Evolutionary conservation across 2,329 filamentous ascomycete species (phyloP).

Genomic region (Aspergillus hortae): DNA sequence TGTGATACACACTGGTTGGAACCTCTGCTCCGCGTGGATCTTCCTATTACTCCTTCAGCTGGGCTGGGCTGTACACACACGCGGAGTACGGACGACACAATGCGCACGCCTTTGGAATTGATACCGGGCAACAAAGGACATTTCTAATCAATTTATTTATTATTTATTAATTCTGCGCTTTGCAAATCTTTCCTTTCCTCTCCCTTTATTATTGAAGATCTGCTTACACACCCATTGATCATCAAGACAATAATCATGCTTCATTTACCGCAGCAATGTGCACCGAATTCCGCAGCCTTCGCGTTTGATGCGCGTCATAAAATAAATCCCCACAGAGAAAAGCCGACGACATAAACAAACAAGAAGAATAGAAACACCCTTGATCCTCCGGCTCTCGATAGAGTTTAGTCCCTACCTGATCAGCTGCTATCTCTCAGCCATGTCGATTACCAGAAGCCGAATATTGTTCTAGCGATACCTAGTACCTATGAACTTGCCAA

Average conservation of each 20-base stretch:
- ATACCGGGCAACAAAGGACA: not conserved
- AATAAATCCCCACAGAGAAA: not conserved
- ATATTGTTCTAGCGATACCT: not conserved
- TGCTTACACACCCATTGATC: no score
- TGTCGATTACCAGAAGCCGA: not conserved
- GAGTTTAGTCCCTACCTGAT: conserved; percentile 1
- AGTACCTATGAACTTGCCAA: not conserved
- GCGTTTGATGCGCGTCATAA: no score
- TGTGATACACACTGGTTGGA: no score
- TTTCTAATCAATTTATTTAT: not conserved
- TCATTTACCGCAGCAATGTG: no score
- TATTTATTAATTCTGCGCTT: no score
- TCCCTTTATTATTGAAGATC: no score
- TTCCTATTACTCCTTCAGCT: not conserved
- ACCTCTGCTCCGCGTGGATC: no score
- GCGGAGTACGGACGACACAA: not conserved
- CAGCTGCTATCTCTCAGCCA: not conserved
- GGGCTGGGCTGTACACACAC: not conserved
- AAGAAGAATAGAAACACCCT: not conserved
- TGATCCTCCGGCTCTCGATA: not conserved
- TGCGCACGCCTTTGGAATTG: not conserved
- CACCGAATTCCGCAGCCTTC: no score
- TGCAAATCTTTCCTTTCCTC: no score
- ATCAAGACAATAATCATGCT: no score
- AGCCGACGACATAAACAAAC: not conserved